phyloP scores from a whole-genome alignment of 176 grass and related monocot genomes.

The Phoenix roebelenii region DNA sequence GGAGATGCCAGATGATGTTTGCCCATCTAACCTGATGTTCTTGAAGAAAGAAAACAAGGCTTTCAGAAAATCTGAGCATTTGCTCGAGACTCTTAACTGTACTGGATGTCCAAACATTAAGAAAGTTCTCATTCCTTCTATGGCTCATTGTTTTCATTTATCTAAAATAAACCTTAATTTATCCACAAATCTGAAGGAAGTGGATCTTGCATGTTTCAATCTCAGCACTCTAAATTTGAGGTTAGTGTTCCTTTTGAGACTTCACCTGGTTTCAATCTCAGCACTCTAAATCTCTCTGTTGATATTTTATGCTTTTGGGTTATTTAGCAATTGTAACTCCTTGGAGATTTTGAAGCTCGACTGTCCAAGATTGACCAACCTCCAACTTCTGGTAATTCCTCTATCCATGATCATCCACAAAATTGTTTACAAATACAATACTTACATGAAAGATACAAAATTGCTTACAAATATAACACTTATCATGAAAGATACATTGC shows the following conservation, averaged over 20 bases:
- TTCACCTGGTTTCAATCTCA: neutral
- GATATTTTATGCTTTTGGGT: conserved; percentile 14
- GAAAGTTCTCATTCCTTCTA: conserved; percentile 71
- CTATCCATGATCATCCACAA: neutral
- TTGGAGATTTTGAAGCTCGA: conserved; percentile 89
- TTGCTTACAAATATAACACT: neutral
- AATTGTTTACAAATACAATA: neutral
- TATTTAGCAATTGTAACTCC: conserved; percentile 60
- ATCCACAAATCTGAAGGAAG: conserved; percentile 87
- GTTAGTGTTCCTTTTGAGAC: conserved; percentile 20
- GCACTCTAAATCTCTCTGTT: neutral
- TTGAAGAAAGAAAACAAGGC: conserved; percentile 18
- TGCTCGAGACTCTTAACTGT: conserved; percentile 84
- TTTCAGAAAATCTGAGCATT: conserved; percentile 27
- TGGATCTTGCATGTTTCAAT: conserved; percentile 66
- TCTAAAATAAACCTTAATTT: conserved; percentile 96
- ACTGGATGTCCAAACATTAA: conserved; percentile 92
- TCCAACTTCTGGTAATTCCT: conserved; percentile 67
- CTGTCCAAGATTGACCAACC: conserved; percentile 75
- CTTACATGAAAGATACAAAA: neutral
- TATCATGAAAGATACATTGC: neutral
- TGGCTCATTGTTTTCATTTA: conserved; percentile 50
- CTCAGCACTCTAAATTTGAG: conserved; percentile 73
- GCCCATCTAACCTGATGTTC: conserved; percentile 19
- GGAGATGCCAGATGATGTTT: conserved; percentile 43